phyloP scores from a whole-genome alignment of 129 eudicot species.

The Chrysanthemum lavandulifolium region DNA sequence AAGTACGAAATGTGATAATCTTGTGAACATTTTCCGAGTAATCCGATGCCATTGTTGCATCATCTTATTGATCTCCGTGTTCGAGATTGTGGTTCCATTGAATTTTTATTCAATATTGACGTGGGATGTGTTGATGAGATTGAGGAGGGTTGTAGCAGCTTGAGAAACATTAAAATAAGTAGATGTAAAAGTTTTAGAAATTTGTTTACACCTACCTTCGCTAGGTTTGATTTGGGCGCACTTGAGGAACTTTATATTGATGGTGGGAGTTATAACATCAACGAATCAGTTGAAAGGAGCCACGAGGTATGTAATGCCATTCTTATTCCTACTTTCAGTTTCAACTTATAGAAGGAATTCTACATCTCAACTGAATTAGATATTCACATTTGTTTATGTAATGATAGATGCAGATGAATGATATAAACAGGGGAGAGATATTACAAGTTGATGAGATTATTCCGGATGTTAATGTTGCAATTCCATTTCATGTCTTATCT shows the following conservation, averaged over 20 bases:
- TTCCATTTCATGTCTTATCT: slow-evolving; percentile 8
- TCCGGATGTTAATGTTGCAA: not conserved
- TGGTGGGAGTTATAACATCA: not conserved
- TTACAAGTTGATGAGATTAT: too few species aligned
- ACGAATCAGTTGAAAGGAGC: not conserved
- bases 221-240: not conserved
- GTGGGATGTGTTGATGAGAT: not conserved
- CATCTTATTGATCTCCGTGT: not conserved
- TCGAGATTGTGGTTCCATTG: not conserved
- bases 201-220: not conserved
- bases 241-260: not conserved
- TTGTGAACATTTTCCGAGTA: slow-evolving; percentile 7
- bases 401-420: not conserved
- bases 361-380: too few species aligned
- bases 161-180: not conserved
- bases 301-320: not conserved
- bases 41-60: not conserved
- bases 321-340: too few species aligned
- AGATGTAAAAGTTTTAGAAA: not conserved
- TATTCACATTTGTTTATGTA: too few species aligned
- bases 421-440: too few species aligned
- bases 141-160: not conserved
- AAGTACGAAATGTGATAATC: not conserved
- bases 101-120: slow-evolving; percentile 3
- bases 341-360: too few species aligned